Evolutionary conservation across 768 basidiomycete species (phyloP).

Genomic region (Suillus fuscotomentosus): DNA sequence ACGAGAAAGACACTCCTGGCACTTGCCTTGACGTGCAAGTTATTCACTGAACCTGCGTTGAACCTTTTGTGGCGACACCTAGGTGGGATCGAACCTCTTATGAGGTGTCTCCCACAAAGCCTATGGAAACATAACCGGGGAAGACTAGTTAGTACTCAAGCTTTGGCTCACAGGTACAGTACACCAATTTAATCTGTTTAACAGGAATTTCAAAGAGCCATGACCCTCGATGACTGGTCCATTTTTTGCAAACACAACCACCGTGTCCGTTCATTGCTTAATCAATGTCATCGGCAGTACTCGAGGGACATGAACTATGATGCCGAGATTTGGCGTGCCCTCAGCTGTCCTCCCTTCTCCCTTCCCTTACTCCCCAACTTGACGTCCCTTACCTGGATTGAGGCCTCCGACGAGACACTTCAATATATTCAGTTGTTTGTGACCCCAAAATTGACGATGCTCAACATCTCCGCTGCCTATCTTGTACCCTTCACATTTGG

Average conservation of each 20-base stretch:
- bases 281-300: not conserved
- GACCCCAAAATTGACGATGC: not conserved
- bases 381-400: not conserved
- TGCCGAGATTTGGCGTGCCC: not conserved
- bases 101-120: not conserved
- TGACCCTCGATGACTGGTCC: not conserved
- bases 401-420: too few species aligned
- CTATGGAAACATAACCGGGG: not conserved
- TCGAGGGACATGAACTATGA: not conserved
- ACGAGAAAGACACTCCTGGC: not conserved
- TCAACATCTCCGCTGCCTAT: not conserved
- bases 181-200: not conserved
- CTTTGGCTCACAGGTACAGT: not conserved
- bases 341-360: not conserved
- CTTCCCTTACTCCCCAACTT: not conserved
- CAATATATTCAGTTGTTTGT: not conserved
- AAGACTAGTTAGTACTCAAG: not conserved
- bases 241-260: not conserved
- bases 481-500: not conserved
- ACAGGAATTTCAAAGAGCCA: not conserved
- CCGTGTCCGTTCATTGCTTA: slow-evolving; percentile 8
- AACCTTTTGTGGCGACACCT: slow-evolving; percentile 1
- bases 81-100: not conserved
- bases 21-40: slow-evolving; percentile 1
- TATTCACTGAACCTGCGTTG: not conserved